Base-by-base conservation (phyloP, 1,139 yeast species). In the Debaryomyces udenii region DNA sequence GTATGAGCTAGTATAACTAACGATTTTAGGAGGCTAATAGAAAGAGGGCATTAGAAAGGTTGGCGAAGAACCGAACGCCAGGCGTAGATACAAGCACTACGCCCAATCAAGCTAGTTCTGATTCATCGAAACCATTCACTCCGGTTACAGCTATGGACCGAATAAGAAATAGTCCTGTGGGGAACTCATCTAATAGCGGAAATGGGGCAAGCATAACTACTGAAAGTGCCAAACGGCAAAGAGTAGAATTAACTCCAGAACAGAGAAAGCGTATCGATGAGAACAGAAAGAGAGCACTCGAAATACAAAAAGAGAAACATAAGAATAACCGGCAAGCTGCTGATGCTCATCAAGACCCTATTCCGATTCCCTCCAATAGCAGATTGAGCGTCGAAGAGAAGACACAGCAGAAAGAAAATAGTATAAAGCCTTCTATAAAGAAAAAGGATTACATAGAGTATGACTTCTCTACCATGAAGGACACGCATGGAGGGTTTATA, bases 401-500 rank as follows among this genome's bases (percentile, higher is more conserved):
- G 20, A 28, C 31, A 22, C 45, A 42, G 43, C 42, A 37, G 6
- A 46, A 48, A 16, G 44, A 44, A 6, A 38, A 32, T 9, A 55
- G 50, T 59, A 26, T 34, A 9, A 34, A 16, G 43, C 81, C 81
- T 1, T 64, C 77, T 1, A 68, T 84, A 24, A 69, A 74, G 44
- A 78, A 75, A 36, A 68, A 74, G 33, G 89, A 89, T 57, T 94
- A 90, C 61, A 91, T 94, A 39, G 99, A 94, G 50, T 94, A 83
- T 63, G 96, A 94, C 62, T 80, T 94, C 51, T 79, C 97, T 3
- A 86, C 91, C 15, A 86, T 94, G 88, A 80, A 80, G 48, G 97
- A 94, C 56, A 70, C 89, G 2, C 78, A 81, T 53, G 98, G 97
- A 52, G 99, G 99, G 11, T 93, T 85, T 57, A 71, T 91, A 37